phyloP scores from a whole-genome alignment of 495 filamentous ascomycete genomes.

The Podospora pseudopauciseta region DNA sequence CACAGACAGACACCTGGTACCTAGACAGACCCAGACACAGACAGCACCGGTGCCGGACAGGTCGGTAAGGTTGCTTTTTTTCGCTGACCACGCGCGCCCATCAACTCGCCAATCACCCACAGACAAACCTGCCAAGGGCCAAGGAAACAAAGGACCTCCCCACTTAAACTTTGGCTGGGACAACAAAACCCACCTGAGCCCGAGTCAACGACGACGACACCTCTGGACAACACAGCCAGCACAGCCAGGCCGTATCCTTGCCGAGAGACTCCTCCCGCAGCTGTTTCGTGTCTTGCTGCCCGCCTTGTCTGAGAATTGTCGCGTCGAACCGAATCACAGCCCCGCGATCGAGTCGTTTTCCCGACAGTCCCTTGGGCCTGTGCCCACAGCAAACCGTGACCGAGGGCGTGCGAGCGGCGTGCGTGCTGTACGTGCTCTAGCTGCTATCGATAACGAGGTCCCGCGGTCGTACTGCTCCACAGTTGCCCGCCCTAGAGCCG shows the following conservation, averaged over 20 bases:
- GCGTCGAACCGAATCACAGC: constrained; percentile 10
- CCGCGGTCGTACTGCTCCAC: not conserved
- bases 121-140: not conserved
- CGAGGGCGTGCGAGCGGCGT: not conserved
- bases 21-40: not conserved
- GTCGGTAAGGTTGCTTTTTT: not conserved
- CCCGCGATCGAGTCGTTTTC: constrained; percentile 6
- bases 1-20: not conserved
- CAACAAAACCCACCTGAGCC: constrained; percentile 23
- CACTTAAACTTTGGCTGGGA: constrained; percentile 34
- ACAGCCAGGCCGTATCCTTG: constrained; percentile 19
- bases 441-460: constrained; percentile 16
- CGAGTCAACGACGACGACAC: constrained; percentile 30
- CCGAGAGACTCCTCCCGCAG: constrained; percentile 16
- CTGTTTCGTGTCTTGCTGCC: constrained; percentile 3
- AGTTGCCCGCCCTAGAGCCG: not conserved
- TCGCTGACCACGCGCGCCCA: not conserved
- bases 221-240: constrained; percentile 20
- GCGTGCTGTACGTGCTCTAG: not conserved
- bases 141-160: constrained; percentile 22
- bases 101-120: not conserved
- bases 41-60: not conserved
- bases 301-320: constrained; percentile 18
- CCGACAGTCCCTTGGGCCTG: not conserved
- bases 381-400: not conserved